These are phyloP conservation scores for Melanogaster broomeanus DNA, from an alignment of 768 basidiomycete genomes.

Conservation along the genomic window DNA sequence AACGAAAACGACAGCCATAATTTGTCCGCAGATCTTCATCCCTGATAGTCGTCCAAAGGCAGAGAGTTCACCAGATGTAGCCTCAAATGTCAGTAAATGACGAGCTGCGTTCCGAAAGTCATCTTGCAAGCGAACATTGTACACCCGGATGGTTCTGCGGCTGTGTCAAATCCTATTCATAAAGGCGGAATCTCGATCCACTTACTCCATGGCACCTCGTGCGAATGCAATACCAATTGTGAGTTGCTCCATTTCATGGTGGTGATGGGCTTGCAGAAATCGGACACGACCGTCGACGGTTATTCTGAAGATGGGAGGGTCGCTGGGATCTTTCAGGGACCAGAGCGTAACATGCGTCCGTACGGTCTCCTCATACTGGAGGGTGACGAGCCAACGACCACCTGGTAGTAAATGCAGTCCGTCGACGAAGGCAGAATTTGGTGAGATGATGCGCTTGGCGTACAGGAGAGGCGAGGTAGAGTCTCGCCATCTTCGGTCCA, in stretches of 20 bases:
- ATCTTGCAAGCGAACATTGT: constrained; percentile 18
- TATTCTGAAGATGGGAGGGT: constrained; percentile 26
- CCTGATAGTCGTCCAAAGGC: constrained; percentile 16
- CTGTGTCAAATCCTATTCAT: neutral
- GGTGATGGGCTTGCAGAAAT: constrained; percentile 36
- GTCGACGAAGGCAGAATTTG: constrained; percentile 40
- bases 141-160: constrained; percentile 25
- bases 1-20: constrained; percentile 18
- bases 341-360: constrained; percentile 47
- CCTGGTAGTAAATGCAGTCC: constrained; percentile 50
- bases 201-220: constrained; percentile 18
- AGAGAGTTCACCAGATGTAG: constrained; percentile 12
- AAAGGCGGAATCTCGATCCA: neutral
- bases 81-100: constrained; percentile 17
- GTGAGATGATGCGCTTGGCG: constrained; percentile 36
- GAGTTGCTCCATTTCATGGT: constrained; percentile 17
- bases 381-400: constrained; percentile 49
- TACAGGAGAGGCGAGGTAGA: constrained; percentile 36
- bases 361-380: constrained; percentile 36
- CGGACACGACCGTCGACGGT: constrained; percentile 32
- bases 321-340: constrained; percentile 35
- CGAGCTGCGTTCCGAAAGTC: neutral
- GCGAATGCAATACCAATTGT: constrained; percentile 22
- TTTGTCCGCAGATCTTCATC: constrained; percentile 23
- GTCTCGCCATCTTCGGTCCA: constrained; percentile 53